Evolutionary conservation across 306 rosid species (phyloP), one percentile per base, ranked within the genome.

Genomic region (Sphenostylis stenocarpa): DNA sequence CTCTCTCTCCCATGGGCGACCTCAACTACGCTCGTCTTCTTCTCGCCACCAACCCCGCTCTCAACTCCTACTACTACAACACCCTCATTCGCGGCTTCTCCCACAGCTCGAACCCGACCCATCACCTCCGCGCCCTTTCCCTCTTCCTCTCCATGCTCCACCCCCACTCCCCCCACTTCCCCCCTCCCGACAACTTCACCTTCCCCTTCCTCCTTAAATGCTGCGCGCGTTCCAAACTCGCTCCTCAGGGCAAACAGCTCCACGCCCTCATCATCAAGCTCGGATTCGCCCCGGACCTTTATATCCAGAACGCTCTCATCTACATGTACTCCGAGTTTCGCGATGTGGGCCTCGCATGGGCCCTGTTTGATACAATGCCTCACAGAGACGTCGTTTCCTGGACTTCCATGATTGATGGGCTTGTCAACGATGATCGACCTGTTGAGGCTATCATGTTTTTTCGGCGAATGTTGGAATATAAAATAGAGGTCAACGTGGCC

Each of bases 301-400:
- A 79, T 76, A 76, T 86, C 47, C 79, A 49, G 53, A 87, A 86
- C 14, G 82, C 86, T 6, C 67, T 84, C 70, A 67, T 84, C 16
- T 77, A 72, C 5, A 65, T 78, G 78, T 90, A 82, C 39, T 85
- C 76, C 1, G 53, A 47, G 17, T 74, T 84, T 56, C 83, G 83
- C 21, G 56, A 12, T 4, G 23, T 43, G 60, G 80, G 57, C 75
- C n/a, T 29, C 80, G 96, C 90, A 1, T 66, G 49, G 33, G 2
- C 4, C 3, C 29, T 91, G 86, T 87, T 91, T 56, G 93, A 70
- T 6, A 73, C 10, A 80, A 88, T 91, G 91, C 11, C 76, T 43
- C 60, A 8, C 3, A 87, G 84, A 79, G 90, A 88, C 70, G 88
- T 87, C 2, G 90, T 87, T 68, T 87, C 90, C 10, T 91, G 86